Evolutionary conservation across 129 eudicot genomes (phyloP).

Genomic region (Erigeron canadensis): DNA sequence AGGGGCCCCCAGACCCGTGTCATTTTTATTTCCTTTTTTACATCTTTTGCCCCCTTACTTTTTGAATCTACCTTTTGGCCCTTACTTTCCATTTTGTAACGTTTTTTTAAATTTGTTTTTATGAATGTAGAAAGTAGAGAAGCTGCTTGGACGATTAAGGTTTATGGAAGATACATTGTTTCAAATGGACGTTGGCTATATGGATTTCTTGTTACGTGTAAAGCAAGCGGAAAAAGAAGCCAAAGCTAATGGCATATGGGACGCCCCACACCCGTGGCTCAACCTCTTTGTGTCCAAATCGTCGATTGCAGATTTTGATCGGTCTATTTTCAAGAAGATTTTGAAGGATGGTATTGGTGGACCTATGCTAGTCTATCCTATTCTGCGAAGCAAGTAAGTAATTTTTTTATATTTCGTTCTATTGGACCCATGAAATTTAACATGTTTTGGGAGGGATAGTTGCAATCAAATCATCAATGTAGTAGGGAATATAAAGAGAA

Average conservation of each 20-base stretch:
- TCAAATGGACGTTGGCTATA: conserved; percentile 63
- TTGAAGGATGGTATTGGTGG: conserved; percentile 83
- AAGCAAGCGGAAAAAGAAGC: conserved; percentile 72
- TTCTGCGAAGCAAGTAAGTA: conserved; percentile 72
- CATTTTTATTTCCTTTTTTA: conserved; percentile 20
- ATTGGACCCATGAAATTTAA: conserved; percentile 26
- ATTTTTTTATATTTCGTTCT: not conserved
- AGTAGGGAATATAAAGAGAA: conserved; percentile 20
- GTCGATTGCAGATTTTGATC: conserved; percentile 71
- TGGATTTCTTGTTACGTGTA: conserved; percentile 70
- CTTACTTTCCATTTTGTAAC: not conserved
- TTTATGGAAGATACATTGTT: conserved; percentile 45
- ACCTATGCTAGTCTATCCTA: conserved; percentile 90
- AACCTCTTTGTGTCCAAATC: conserved; percentile 70
- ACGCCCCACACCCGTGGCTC: conserved; percentile 97
- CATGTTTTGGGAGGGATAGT: conserved; percentile 24
- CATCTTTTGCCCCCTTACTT: not conserved
- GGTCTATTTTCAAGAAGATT: conserved; percentile 60
- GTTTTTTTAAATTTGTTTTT: not conserved
- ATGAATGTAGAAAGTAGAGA: conserved; percentile 46
- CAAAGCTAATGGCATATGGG: conserved; percentile 75
- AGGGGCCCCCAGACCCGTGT: conserved; percentile 49
- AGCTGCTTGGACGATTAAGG: conserved; percentile 51
- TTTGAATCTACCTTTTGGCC: conserved; percentile 14
- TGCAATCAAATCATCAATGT: conserved; percentile 2